Conservation (phyloP, 2,329 filamentous ascomycete species). For the Alternaria panax region DNA sequence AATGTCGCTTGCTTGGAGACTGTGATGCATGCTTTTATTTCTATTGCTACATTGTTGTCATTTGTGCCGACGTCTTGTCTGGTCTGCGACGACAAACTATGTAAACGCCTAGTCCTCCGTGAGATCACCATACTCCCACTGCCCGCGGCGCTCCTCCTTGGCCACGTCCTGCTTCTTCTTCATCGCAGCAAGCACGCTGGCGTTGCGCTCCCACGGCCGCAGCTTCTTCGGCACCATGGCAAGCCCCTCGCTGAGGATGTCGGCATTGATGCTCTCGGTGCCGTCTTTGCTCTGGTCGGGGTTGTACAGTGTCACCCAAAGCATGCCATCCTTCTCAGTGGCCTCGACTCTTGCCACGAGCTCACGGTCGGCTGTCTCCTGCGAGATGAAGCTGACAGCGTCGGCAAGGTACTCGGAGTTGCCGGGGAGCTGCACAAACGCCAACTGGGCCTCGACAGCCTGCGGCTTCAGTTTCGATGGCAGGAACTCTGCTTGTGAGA, state of each 20-base stretch:
- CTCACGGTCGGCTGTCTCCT: conserved; percentile 75
- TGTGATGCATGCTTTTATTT: not conserved
- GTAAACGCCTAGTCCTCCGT: conserved; percentile 66
- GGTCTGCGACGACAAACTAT: not conserved
- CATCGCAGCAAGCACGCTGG: conserved; percentile 74
- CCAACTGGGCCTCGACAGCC: conserved; percentile 84
- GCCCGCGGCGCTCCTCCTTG: conserved; percentile 80
- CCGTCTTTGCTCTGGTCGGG: conserved; percentile 67
- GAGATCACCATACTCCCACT: conserved; percentile 99
- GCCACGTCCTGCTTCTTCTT: conserved; percentile 78
- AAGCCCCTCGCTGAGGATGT: conserved; percentile 81
- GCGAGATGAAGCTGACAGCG: conserved; percentile 75
- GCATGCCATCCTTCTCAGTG: conserved; percentile 78
- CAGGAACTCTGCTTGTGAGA: conserved; percentile 80
- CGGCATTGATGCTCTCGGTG: conserved; percentile 86
- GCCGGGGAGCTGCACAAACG: conserved; percentile 86
- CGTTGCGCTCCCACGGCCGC: conserved; percentile 85
- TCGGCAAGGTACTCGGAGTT: conserved; percentile 80
- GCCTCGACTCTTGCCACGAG: conserved; percentile 92
- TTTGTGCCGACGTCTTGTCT: not conserved
- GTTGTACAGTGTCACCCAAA: conserved; percentile 90
- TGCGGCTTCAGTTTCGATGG: conserved; percentile 79
- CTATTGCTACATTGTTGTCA: not conserved
- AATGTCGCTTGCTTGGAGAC: not conserved
- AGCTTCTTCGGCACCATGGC: conserved; percentile 93